Base-by-base conservation (phyloP, 805 yeast genomes). In the Ogataea allantospora region DNA sequence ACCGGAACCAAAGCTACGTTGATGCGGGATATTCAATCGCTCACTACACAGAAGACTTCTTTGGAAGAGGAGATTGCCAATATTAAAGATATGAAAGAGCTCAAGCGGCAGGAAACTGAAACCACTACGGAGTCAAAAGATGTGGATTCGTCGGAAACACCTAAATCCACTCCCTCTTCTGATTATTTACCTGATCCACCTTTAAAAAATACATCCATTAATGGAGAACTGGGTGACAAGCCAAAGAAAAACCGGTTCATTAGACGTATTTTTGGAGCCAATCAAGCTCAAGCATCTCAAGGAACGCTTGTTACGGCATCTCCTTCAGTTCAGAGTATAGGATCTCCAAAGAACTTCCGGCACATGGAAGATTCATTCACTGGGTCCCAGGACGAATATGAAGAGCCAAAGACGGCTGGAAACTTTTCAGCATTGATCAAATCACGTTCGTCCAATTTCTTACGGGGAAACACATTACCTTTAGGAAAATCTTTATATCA, bases 21-120 rank as follows among this genome's bases (percentile, higher is more conserved):
- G 23, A 40, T 64, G 14, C 65, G 62, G 28, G 88, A 83, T 26
- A 67, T 83, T 10, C 71, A 67, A 32, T 70, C 63, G 13, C 62
- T 88, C 44, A 68, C 62, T 20, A 43, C 50, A 0, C 71, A 72
- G 31, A 80, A 73, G 58, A 66, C 63, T 22, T 58, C 62, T 12
- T 59, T 87, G 35, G 62, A 60, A 31, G 44, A 49, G 12, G 86
- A 21, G 4, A 21, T 21, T 21, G 23, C 23, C 8, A 21, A 21
- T 21, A 5, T 21, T 10, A 21, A 21, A 7, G 23, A 80, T 37
- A 61, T 80, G 26, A 54, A 34, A 39, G 50, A 47, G 12, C 35
- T 45, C 28, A 44, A 42, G 26, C 23, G 26, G 7, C 35, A 21
- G 25, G 37, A 30, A 16, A 17, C 30, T 8, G 20, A 43, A 34